Base-by-base conservation (phyloP, 306 rosid genomes). In the Cajanus cajan region DNA sequence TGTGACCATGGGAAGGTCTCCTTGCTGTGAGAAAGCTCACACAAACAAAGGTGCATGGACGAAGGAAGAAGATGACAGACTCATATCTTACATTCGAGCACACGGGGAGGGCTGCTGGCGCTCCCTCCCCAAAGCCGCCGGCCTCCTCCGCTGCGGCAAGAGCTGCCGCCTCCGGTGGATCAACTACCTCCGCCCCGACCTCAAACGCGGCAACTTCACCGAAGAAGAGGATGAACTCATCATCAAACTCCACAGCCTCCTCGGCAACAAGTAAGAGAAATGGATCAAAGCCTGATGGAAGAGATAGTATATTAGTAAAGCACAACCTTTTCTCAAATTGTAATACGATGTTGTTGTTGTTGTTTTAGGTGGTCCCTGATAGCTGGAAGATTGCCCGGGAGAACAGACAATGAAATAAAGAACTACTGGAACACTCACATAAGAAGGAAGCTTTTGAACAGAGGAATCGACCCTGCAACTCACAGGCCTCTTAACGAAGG, bases 21-120 rank as follows among this genome's bases (percentile, higher is more conserved):
- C 99, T 66, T 96, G 99, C 51, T 96, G 99, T 84, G 99, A 96
- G 71, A 96, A 96, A 76, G 99, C 99, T 73, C 98, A 96, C 85
- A 96, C 99, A 67, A 96, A 96, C 86, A 96, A 96, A 85, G 99
- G 99, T 45, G 99, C 99, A n/a, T 96, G 99, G 99, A 95, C 99
- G 10, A 95, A 93, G 69, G 99, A 95, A 76, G 99, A 95, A 78
- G 99, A 95, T 28, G 99, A 93, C 70, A 96, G 99, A 12, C 93
- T 96, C 39, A 87, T 91, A 16, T 86, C 98, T 21, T 96, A 93
- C 59, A 96, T 96, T 79, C 76, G 94, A 39, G 94, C 99, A 31
- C 98, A 96, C 31, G 99, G 99, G 5, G 99, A 96, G 51, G 99
- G 99, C 2, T 93, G 99, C 69, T 96, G 99, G 99, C 91, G 99